phyloP scores from a whole-genome alignment of 306 rosid species.

The Elaeagnus macrophylla region DNA sequence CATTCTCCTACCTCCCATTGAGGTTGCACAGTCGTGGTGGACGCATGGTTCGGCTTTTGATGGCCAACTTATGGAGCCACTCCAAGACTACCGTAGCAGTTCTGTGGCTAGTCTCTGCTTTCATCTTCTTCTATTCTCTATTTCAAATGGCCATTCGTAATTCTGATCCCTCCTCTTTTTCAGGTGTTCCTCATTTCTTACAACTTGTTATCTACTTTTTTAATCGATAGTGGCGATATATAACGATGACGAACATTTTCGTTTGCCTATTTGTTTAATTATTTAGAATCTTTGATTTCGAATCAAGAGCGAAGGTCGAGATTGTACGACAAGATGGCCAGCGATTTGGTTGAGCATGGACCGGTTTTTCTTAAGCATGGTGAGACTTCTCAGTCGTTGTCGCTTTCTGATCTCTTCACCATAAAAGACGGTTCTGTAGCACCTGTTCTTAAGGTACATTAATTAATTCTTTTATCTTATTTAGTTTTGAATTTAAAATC shows the following conservation, averaged over 20 bases:
- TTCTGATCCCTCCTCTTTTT: constrained; percentile 20
- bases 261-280: background rate
- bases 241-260: background rate
- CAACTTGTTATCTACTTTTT: background rate
- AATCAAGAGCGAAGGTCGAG: constrained; percentile 47
- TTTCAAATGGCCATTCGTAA: constrained; percentile 50
- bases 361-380: constrained; percentile 66
- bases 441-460: constrained; percentile 61
- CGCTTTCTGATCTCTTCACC: constrained; percentile 76
- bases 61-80: constrained; percentile 20
- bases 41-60: no score
- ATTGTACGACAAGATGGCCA: constrained; percentile 70
- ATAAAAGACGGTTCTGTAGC: constrained; percentile 64
- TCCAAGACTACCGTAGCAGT: constrained; percentile 30
- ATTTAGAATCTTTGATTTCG: constrained; percentile 31
- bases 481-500: background rate
- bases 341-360: constrained; percentile 75
- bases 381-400: constrained; percentile 84
- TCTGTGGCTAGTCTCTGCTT: constrained; percentile 58
- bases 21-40: no score
- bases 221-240: background rate
- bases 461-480: background rate
- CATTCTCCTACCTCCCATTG: no score
- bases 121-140: constrained; percentile 42
- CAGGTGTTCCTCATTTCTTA: constrained; percentile 26